A percentile compares a stretch with the other conserved stretches of the same genome.
phyloP scores from a whole-genome alignment of 2,329 filamentous ascomycete genomes.

The Albifimbria verrucaria region DNA sequence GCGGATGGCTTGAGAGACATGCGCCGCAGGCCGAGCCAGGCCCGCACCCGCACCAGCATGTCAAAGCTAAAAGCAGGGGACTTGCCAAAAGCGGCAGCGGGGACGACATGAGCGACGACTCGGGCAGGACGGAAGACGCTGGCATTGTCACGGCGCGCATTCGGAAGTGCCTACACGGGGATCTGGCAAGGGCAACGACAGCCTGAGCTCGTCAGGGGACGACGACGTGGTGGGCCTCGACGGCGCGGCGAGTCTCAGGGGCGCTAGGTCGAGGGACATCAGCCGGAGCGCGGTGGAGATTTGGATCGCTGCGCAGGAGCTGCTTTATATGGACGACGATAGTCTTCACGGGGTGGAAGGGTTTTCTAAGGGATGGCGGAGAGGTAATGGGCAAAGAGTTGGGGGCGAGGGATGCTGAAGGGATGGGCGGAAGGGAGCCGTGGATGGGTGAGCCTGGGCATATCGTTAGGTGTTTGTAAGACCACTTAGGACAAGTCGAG shows the following conservation, averaged over 20 bases:
- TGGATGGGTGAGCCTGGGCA: no score
- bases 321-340: conserved; percentile 21
- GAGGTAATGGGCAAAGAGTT: no score
- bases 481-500: no score
- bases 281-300: conserved; percentile 21
- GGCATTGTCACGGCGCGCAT: conserved; percentile 21
- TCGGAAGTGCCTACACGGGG: conserved; percentile 20
- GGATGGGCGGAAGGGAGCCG: no score
- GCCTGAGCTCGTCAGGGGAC: not conserved
- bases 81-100: not conserved
- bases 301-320: conserved; percentile 28
- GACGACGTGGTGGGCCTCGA: not conserved
- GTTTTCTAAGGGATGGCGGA: not conserved
- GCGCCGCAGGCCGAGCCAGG: not conserved
- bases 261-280: conserved; percentile 8
- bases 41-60: conserved; percentile 1
- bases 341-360: not conserved
- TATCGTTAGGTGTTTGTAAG: no score
- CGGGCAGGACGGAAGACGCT: conserved; percentile 20
- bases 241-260: not conserved
- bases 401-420: no score
- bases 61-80: not conserved
- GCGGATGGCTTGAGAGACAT: not conserved
- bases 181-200: conserved; percentile 7
- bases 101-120: conserved; percentile 14